Evolutionary conservation across 2,329 filamentous ascomycete genomes (phyloP).

Genomic region (Fusarium sp.): DNA sequence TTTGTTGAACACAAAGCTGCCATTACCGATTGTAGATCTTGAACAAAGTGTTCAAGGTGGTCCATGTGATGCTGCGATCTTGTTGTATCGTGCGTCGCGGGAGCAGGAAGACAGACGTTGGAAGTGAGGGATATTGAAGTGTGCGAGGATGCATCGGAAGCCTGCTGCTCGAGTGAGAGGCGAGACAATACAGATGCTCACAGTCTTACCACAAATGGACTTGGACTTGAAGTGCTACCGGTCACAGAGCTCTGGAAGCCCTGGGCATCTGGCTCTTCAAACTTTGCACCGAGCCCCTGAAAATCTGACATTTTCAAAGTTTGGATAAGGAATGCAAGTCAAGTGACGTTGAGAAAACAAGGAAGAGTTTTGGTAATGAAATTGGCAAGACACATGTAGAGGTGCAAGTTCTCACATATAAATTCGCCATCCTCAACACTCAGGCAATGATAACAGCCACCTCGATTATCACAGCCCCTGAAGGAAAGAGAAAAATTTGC

Average conservation of each 20-base stretch:
- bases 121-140: conserved; percentile 41
- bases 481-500: conserved; percentile 28
- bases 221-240: conserved; percentile 38
- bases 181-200: not conserved
- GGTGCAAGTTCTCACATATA: conserved; percentile 13
- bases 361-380: not conserved
- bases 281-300: conserved; percentile 38
- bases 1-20: no score
- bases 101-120: conserved; percentile 34
- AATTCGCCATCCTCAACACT: not conserved
- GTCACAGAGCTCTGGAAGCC: conserved; percentile 41
- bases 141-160: conserved; percentile 43
- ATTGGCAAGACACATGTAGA: not conserved
- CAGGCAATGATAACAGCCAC: not conserved
- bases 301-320: conserved; percentile 36
- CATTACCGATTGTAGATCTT: conserved; percentile 38
- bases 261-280: conserved; percentile 27
- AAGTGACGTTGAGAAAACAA: not conserved
- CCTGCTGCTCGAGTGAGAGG: conserved; percentile 34
- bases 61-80: conserved; percentile 44
- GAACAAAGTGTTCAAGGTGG: conserved; percentile 34
- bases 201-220: conserved; percentile 41
- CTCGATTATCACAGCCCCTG: not conserved
- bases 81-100: conserved; percentile 42
- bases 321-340: not conserved